Conservation (phyloP, 495 filamentous ascomycete genomes). For the Wilcoxina mikolae region DNA sequence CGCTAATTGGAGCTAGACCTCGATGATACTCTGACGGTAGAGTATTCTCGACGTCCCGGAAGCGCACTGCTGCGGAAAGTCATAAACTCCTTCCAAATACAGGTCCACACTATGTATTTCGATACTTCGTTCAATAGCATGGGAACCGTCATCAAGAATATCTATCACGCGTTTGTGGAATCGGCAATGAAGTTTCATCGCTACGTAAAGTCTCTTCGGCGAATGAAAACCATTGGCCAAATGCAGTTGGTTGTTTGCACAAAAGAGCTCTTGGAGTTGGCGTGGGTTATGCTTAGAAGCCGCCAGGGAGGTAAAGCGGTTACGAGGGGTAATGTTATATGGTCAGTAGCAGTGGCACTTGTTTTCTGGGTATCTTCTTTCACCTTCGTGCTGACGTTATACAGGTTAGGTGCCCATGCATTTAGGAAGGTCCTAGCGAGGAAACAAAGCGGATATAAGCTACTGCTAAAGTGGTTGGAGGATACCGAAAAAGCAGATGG, state of each 20-base stretch:
- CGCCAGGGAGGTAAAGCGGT: conserved; percentile 31
- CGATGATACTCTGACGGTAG: conserved; percentile 47
- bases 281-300: conserved; percentile 49
- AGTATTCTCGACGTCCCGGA: conserved; percentile 40
- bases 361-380: too few species aligned
- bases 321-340: conserved; percentile 47
- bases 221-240: too few species aligned
- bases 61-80: conserved; percentile 43
- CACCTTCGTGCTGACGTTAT: too few species aligned
- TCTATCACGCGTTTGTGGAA: conserved; percentile 59
- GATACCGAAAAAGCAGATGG: conserved; percentile 23
- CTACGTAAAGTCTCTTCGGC: conserved; percentile 39
- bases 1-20: conserved; percentile 24
- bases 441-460: conserved; percentile 53
- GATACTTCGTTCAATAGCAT: conserved; percentile 67
- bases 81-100: conserved; percentile 60
- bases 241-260: too few species aligned
- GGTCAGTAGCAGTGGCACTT: too few species aligned
- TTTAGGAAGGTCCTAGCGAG: conserved; percentile 48
- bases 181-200: conserved; percentile 73
- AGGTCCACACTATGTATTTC: conserved; percentile 77
- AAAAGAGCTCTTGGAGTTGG: conserved; percentile 48
- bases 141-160: conserved; percentile 51
- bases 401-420: conserved; percentile 34
- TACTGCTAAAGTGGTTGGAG: conserved; percentile 49